Base-by-base conservation (phyloP, 768 basidiomycete species). In the Pisolithus tinctorius region DNA sequence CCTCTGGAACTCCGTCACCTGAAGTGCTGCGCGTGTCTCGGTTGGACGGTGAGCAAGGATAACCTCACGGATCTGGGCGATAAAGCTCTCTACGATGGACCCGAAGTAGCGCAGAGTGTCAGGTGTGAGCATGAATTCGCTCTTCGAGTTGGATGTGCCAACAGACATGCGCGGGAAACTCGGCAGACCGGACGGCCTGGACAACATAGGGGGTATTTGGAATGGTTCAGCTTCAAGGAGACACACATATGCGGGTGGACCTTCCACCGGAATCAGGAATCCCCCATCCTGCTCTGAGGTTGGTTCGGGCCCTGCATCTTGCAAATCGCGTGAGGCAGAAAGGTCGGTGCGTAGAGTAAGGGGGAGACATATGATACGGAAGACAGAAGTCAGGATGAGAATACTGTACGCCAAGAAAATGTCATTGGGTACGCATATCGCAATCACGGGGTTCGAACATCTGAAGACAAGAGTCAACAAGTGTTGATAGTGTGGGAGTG, bases 391-490 rank as follows among this genome's bases (percentile, higher is more conserved):
- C 9, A 95, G 70, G 44, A 90, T 80, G 58, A 93, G 81, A 48
- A 93, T 80, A 59, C 88, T 86, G 64, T 96, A 96, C 1, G 86
- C 86, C 47, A 95, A 71, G 65, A 93, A 93, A 51, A 95, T 82
- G 61, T 95, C 92, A 63, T 88, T 87, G 10, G 92, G 82, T 40
- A 91, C 74, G 14, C 81, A 72, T 23, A 90, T 65, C 4, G 83
- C 86, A 23, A 86, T 70, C 34, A 94, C 80, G 1, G 91, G 83
- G 57, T 83, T 84, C 3, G 87, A 85, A 43, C 76, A 84, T 60
- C 88, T 91, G 50, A 31, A 2, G 20, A 45, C 39, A 26, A 38
- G 39, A 37, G 29, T 53, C 45, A 58, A 49, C 46, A 31, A 55
- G 50, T 8, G 20, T 45, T 38, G 42, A 27, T 7, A 56, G 39